phyloP scores from a whole-genome alignment of 2,329 filamentous ascomycete species.

The Chaetomiaceae sp. region DNA sequence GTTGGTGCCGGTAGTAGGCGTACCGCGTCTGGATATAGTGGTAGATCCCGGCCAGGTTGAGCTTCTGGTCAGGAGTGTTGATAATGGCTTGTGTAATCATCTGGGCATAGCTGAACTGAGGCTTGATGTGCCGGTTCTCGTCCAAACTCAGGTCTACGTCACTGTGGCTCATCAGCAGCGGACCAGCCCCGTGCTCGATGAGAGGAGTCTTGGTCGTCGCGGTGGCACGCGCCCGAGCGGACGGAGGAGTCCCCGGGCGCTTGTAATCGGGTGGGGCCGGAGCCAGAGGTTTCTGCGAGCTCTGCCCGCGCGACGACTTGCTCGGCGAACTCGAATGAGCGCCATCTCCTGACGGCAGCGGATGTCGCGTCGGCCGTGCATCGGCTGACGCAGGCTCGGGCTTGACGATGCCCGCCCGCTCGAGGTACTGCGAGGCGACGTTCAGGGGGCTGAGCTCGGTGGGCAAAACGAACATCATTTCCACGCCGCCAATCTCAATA shows the following conservation, averaged over 20 bases:
- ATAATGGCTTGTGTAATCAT: constrained; percentile 96
- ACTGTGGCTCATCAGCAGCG: constrained; percentile 41
- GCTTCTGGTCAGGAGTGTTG: constrained; percentile 75
- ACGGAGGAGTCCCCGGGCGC: constrained; percentile 55
- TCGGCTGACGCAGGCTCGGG: constrained; percentile 21
- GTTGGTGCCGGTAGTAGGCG: constrained; percentile 82
- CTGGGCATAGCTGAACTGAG: constrained; percentile 91
- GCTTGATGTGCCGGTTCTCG: constrained; percentile 84
- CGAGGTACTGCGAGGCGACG: constrained; percentile 63
- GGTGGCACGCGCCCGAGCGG: constrained; percentile 33
- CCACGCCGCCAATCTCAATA: constrained; percentile 82
- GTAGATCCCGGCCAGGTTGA: constrained; percentile 90
- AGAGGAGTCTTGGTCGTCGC: constrained; percentile 35
- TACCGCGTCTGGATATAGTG: constrained; percentile 87
- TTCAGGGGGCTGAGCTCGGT: constrained; percentile 59
- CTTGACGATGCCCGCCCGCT: constrained; percentile 54
- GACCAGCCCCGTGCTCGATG: constrained; percentile 27
- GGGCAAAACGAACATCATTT: constrained; percentile 99
- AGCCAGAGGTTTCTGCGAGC: constrained; percentile 46
- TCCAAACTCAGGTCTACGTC: constrained; percentile 76
- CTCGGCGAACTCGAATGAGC: constrained; percentile 23
- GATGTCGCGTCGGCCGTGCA: constrained; percentile 20
- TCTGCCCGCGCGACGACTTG: constrained; percentile 26
- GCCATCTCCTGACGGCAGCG: constrained; percentile 25
- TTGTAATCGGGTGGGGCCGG: constrained; percentile 56